Percentiles rank a stretch among this genome's conserved stretches.
Evolutionary conservation across 164 flowering plant species (phyloP).

Genomic region (Cinnamomum micranthum): DNA sequence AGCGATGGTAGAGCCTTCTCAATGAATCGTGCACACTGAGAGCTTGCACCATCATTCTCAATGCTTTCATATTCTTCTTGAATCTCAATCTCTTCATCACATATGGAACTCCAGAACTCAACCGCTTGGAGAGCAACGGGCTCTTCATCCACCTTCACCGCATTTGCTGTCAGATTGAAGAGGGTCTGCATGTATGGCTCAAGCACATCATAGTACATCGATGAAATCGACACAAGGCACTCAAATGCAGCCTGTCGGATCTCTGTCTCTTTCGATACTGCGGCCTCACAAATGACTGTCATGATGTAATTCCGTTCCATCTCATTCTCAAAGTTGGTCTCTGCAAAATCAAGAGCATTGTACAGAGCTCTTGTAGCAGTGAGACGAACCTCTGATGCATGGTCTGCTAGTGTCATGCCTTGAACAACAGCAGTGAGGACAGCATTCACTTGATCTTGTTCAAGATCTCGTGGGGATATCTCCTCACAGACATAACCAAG

Average conservation of each 20-base stretch:
- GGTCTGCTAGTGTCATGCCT: conserved; percentile 66
- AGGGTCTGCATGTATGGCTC: conserved; percentile 71
- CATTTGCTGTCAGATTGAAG: conserved; percentile 67
- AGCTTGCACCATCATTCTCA: conserved; percentile 24
- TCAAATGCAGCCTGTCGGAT: conserved; percentile 80
- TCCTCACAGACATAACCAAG: conserved; percentile 85
- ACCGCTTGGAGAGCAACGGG: conserved; percentile 79
- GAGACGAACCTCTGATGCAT: conserved; percentile 55
- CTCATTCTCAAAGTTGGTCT: conserved; percentile 73
- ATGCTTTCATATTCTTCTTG: conserved; percentile 41
- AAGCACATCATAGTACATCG: conserved; percentile 67
- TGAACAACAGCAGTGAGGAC: conserved; percentile 81
- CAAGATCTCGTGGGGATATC: conserved; percentile 58
- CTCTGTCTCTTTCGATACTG: conserved; percentile 51
- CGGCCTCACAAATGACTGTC: conserved; percentile 75
- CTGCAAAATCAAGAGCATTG: conserved; percentile 79
- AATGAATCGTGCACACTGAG: conserved; percentile 46
- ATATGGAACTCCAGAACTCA: conserved; percentile 85
- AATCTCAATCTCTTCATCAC: conserved; percentile 76
- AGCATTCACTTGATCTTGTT: conserved; percentile 70
- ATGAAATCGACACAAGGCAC: conserved; percentile 75
- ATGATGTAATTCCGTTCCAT: conserved; percentile 78
- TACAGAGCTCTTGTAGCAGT: conserved; percentile 69
- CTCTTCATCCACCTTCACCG: conserved; percentile 68
- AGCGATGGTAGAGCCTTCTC: conserved; percentile 61